phyloP scores from a whole-genome alignment of 164 flowering plant genomes.

The Chimonanthus praecox region DNA sequence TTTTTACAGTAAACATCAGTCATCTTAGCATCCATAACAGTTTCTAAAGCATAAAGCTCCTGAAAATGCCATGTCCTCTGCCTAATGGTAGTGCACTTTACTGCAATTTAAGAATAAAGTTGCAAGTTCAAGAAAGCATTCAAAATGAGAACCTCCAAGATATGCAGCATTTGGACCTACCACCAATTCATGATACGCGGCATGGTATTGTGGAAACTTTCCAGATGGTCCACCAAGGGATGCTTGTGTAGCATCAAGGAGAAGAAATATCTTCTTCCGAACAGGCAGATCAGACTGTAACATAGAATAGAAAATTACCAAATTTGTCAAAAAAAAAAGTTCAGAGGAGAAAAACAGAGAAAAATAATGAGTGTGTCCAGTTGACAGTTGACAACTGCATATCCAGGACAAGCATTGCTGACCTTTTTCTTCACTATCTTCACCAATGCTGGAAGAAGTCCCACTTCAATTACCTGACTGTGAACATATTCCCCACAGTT shows the following conservation, averaged over 20 bases:
- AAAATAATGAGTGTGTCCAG: background rate
- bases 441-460: constrained; percentile 75
- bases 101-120: background rate
- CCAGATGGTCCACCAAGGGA: constrained; percentile 93
- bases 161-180: constrained; percentile 39
- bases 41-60: too few relatives aligned
- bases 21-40: too few relatives aligned
- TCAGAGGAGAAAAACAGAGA: background rate
- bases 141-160: background rate
- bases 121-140: background rate
- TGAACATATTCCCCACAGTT: constrained; percentile 85
- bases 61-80: background rate
- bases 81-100: background rate
- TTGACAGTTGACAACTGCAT: background rate
- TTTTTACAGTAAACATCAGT: too few relatives aligned
- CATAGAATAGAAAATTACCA: constrained; percentile 1
- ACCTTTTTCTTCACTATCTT: constrained; percentile 99
- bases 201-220: constrained; percentile 84
- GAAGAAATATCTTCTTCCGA: constrained; percentile 84
- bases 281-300: constrained; percentile 75
- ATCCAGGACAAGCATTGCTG: background rate
- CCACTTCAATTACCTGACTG: constrained; percentile 66
- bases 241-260: constrained; percentile 93
- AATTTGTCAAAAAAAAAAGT: background rate
- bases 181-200: constrained; percentile 88